Percentiles rank a stretch among this genome's conserved stretches.
These are phyloP conservation scores for Brassica balearica DNA, from an alignment of 441 rosid genomes.

Conservation along the genomic window DNA sequence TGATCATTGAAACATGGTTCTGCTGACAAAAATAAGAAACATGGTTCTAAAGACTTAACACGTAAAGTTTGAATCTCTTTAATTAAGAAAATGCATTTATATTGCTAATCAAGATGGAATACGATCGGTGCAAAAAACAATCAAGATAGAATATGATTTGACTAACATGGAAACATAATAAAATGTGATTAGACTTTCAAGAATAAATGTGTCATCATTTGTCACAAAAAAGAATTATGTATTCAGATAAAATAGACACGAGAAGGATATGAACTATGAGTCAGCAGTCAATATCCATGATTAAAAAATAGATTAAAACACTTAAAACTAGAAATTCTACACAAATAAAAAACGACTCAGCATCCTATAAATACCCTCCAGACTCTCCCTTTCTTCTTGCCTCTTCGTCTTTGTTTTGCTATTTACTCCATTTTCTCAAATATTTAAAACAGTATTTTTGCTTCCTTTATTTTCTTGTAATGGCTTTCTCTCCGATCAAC, in stretches of 20 bases:
- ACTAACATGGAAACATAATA: constrained; percentile 11
- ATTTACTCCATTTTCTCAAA: constrained; percentile 6
- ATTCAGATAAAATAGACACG: constrained; percentile 11
- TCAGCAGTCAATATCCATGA: constrained; percentile 50
- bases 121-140: neutral
- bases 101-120: constrained; percentile 18
- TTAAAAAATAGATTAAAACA: constrained; percentile 6
- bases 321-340: no score
- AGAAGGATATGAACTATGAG: constrained; percentile 48
- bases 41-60: neutral
- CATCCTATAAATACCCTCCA: constrained; percentile 39
- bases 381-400: neutral
- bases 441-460: neutral
- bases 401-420: constrained; percentile 20
- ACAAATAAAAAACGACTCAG: neutral
- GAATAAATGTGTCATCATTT: neutral
- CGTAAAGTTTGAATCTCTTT: neutral
- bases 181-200: neutral
- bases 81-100: neutral
- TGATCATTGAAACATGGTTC: neutral
- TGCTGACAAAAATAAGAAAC: neutral
- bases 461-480: constrained; percentile 23
- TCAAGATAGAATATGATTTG: constrained; percentile 26
- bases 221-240: neutral
- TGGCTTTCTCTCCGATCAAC: constrained; percentile 65